These are phyloP conservation scores for Inonotus hispidus DNA, from an alignment of 1,284 basidiomycete species.

Conservation along the genomic window DNA sequence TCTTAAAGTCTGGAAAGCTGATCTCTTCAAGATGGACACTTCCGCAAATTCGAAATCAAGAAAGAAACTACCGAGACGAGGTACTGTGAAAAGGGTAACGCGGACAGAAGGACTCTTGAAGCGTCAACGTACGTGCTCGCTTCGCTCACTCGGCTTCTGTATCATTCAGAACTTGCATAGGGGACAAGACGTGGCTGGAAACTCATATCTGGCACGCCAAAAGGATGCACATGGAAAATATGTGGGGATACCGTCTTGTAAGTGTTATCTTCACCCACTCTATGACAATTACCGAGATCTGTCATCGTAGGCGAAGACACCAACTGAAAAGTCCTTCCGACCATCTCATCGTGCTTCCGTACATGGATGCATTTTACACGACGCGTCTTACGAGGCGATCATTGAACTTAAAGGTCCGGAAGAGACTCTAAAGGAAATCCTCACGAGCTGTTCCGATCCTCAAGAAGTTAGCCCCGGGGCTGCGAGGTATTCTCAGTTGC, in stretches of 20 bases:
- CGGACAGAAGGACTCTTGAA: constrained; percentile 53
- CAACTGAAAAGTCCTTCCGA: constrained; percentile 86
- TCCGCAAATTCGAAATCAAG: constrained; percentile 52
- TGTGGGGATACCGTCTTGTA: constrained; percentile 87
- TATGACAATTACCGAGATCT: neutral
- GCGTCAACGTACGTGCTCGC: constrained; percentile 52
- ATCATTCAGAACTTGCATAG: constrained; percentile 34
- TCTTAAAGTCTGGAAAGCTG: neutral
- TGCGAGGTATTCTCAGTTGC: constrained; percentile 39
- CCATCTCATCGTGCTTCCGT: constrained; percentile 83
- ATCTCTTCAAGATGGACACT: constrained; percentile 64
- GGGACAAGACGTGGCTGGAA: constrained; percentile 83
- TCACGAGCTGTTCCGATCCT: constrained; percentile 60
- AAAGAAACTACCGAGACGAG: constrained; percentile 49
- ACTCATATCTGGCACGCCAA: constrained; percentile 95
- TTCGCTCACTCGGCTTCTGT: neutral
- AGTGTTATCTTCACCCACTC: neutral
- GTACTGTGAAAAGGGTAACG: constrained; percentile 45
- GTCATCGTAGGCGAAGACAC: constrained; percentile 55
- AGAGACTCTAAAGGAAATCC: constrained; percentile 41
- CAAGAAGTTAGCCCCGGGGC: constrained; percentile 51
- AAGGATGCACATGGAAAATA: constrained; percentile 84
- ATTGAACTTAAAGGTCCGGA: constrained; percentile 70
- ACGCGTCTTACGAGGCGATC: constrained; percentile 77
- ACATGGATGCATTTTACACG: constrained; percentile 80